phyloP scores from a whole-genome alignment of 2,329 filamentous ascomycete species.

The Botrytis cinerea region DNA sequence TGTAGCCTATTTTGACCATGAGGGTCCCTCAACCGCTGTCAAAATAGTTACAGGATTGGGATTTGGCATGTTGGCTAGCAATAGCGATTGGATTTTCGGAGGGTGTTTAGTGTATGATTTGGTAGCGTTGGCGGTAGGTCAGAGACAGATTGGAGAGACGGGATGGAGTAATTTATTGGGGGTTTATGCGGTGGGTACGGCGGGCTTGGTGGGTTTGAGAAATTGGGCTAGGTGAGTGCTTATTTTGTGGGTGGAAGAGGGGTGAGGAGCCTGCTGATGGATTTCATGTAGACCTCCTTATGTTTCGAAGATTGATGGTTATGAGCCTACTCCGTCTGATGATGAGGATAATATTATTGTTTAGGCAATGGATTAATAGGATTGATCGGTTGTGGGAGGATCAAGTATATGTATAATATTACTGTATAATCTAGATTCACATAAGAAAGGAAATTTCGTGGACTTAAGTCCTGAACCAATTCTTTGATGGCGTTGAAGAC shows the following conservation, averaged over 20 bases:
- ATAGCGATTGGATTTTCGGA: slow-evolving; percentile 62
- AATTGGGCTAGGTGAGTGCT: slow-evolving; percentile 54
- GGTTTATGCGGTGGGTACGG: slow-evolving; percentile 46
- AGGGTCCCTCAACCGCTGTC: slow-evolving; percentile 49
- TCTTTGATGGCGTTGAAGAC: background rate
- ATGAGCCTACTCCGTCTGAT: slow-evolving; percentile 30
- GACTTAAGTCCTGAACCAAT: background rate
- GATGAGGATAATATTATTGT: slow-evolving; percentile 23
- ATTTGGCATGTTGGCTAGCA: slow-evolving; percentile 51
- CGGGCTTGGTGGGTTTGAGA: slow-evolving; percentile 49
- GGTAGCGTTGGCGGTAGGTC: slow-evolving; percentile 55
- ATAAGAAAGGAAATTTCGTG: background rate
- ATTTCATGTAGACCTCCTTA: slow-evolving; percentile 32
- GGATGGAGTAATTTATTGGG: slow-evolving; percentile 55
- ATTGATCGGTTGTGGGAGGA: background rate
- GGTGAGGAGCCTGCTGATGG: slow-evolving; percentile 22
- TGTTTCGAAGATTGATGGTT: slow-evolving; percentile 27
- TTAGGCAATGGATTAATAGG: background rate
- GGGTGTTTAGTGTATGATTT: slow-evolving; percentile 61
- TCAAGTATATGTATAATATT: background rate
- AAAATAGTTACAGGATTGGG: slow-evolving; percentile 56
- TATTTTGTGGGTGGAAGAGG: no score
- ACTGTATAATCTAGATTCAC: background rate
- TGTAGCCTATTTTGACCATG: slow-evolving; percentile 55
- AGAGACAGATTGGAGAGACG: slow-evolving; percentile 47